Base-by-base conservation (phyloP, 2,329 filamentous ascomycete species). In the Hortaea sp. region DNA sequence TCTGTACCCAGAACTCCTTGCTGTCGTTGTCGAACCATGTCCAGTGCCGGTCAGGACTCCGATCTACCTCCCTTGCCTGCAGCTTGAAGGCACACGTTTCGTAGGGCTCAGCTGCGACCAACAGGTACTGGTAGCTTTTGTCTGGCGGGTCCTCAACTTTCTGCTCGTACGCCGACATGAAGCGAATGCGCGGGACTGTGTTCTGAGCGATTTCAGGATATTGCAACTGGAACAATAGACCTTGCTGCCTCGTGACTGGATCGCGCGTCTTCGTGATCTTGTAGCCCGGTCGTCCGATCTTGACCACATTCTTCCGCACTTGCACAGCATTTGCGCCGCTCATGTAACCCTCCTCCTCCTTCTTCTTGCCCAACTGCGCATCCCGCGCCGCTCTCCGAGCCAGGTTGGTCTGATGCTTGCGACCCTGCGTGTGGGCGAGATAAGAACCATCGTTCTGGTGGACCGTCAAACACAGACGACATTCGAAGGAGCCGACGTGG, bases 391-490 rank as follows among this genome's bases (percentile, higher is more conserved):
- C 92, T 61, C 92, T 87, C 7, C 92, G 84, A 29, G 92, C 92
- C 44, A 98, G 81, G 70, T 98, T 98, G 49, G 92, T 97, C 72
- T 98, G 92, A 71, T 98, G 92, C 72, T 98, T 98, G 65, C 92
- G 88, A 48, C 92, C 92, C 70, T 98, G 92, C 3, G 92, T 98
- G 70, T 98, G 92, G 1, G 92, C 92, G 56, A 98, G 88, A 69
- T 98, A 98, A 41, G 89, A 95, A 53, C 92, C 92, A 72, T 98
- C 92, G 67, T 98, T 98, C 63, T 98, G 92, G 75, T 98, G 92
- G 4, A 97, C 90, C 0, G 92, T 98, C 28, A 98, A 75, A 63
- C 92, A 98, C 37, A 98, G 84, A 29, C 92, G 86, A 68, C 92
- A 98, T 69, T 98, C 92, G 69, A 95, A 98, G 62, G 85, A 92